Evolutionary conservation across 148 eudicot genomes (phyloP).

Genomic region (Chenopodium berlandieri): DNA sequence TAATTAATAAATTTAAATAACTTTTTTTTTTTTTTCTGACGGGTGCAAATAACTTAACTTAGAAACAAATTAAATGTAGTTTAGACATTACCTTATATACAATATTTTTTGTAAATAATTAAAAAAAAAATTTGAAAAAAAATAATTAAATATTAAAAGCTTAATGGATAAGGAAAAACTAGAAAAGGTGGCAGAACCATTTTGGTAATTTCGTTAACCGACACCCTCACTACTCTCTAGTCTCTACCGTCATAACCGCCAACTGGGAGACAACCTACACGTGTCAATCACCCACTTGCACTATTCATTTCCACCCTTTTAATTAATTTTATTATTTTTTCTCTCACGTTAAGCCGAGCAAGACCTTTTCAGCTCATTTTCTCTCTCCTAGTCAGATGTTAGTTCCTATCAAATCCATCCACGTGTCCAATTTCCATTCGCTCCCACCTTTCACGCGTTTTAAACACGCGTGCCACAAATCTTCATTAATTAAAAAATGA

Average conservation of each 20-base stretch:
- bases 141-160: neutral
- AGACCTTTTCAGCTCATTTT: neutral
- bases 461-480: conserved; percentile 6
- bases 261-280: conserved; percentile 6
- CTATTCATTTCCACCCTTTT: neutral
- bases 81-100: no score
- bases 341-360: neutral
- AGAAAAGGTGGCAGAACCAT: neutral
- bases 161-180: neutral
- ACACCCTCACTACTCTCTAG: neutral
- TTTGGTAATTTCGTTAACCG: neutral
- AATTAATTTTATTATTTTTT: neutral
- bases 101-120: no score
- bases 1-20: no score
- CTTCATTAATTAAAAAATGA: neutral
- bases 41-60: no score
- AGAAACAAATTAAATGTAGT: no score
- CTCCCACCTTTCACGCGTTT: conserved; percentile 19
- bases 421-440: conserved; percentile 13
- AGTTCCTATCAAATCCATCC: neutral
- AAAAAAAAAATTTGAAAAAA: neutral
- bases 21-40: no score
- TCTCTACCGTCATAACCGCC: conserved; percentile 19
- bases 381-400: neutral
- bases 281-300: conserved; percentile 8